A percentile compares a stretch with the other conserved stretches of the same genome.
phyloP scores from a whole-genome alignment of 129 eudicot species.

The Pulicaria dysenterica region DNA sequence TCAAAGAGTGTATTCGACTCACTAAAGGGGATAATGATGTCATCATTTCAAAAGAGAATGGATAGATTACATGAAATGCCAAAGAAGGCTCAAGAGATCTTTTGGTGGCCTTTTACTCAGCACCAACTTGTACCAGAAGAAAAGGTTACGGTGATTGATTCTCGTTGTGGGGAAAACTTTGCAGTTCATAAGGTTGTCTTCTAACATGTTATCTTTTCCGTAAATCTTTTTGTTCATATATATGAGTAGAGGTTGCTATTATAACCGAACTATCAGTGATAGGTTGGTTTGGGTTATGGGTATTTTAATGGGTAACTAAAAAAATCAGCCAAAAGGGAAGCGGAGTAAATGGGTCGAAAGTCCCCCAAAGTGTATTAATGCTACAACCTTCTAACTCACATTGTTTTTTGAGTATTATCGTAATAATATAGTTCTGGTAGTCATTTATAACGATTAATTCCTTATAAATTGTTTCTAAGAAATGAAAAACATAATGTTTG shows the following conservation, averaged over 20 bases:
- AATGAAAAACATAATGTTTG: neutral
- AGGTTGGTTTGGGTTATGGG: neutral
- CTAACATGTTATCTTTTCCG: neutral
- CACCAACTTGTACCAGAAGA: slow-evolving; percentile 88
- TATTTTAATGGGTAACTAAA: neutral
- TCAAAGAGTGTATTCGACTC: slow-evolving; percentile 62
- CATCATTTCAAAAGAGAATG: slow-evolving; percentile 56
- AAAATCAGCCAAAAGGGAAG: neutral
- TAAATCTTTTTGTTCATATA: neutral
- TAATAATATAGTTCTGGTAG: neutral
- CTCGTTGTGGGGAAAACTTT: slow-evolving; percentile 97
- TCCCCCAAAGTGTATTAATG: neutral
- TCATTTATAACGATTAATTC: neutral
- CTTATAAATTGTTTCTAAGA: neutral
- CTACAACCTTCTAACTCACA: neutral
- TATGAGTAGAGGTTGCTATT: neutral
- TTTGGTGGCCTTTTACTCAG: slow-evolving; percentile 99
- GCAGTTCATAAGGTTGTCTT: slow-evolving; percentile 80
- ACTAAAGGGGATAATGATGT: slow-evolving; percentile 62
- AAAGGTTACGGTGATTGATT: slow-evolving; percentile 86
- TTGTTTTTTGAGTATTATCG: neutral
- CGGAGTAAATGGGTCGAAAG: neutral
- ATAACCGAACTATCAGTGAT: neutral
- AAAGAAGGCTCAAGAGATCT: slow-evolving; percentile 66
- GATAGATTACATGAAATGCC: slow-evolving; percentile 75